Percentiles rank a stretch among this genome's conserved stretches.
phyloP scores from a whole-genome alignment of 2,329 filamentous ascomycete genomes.

The Colletotrichum melonis region DNA sequence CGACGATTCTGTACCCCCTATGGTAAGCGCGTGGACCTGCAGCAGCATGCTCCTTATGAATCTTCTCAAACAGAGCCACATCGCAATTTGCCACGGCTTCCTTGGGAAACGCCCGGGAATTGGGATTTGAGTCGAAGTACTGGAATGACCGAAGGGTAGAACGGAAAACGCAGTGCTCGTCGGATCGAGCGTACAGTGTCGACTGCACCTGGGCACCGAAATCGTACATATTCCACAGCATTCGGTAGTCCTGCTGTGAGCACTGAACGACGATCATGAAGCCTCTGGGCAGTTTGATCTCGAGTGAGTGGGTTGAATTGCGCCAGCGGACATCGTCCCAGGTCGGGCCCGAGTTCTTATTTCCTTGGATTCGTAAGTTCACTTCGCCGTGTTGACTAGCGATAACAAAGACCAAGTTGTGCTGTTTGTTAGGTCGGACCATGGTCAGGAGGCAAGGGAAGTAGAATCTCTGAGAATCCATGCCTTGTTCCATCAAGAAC shows the following conservation, averaged over 20 bases:
- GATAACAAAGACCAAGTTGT: slow-evolving; percentile 77
- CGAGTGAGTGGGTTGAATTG: slow-evolving; percentile 72
- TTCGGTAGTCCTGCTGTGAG: slow-evolving; percentile 80
- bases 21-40: slow-evolving; percentile 79
- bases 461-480: slow-evolving; percentile 73
- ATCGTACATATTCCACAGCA: slow-evolving; percentile 85
- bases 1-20: slow-evolving; percentile 80
- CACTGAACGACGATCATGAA: slow-evolving; percentile 80
- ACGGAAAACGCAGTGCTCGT: slow-evolving; percentile 78
- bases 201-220: slow-evolving; percentile 82
- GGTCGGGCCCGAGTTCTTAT: slow-evolving; percentile 74
- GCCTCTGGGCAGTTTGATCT: slow-evolving; percentile 78
- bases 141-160: slow-evolving; percentile 79
- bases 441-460: slow-evolving; percentile 83
- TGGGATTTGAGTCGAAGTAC: slow-evolving; percentile 80
- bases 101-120: slow-evolving; percentile 78
- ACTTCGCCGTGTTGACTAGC: slow-evolving; percentile 84
- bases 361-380: slow-evolving; percentile 78
- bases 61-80: slow-evolving; percentile 79
- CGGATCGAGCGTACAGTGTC: slow-evolving; percentile 74
- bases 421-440: slow-evolving; percentile 75
- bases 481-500: slow-evolving; percentile 78
- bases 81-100: slow-evolving; percentile 79
- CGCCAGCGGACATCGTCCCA: slow-evolving; percentile 90
- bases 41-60: slow-evolving; percentile 75